Evolutionary conservation across 352 stramenopile species (phyloP).

Genomic region (Phytophthora pinifolia): DNA sequence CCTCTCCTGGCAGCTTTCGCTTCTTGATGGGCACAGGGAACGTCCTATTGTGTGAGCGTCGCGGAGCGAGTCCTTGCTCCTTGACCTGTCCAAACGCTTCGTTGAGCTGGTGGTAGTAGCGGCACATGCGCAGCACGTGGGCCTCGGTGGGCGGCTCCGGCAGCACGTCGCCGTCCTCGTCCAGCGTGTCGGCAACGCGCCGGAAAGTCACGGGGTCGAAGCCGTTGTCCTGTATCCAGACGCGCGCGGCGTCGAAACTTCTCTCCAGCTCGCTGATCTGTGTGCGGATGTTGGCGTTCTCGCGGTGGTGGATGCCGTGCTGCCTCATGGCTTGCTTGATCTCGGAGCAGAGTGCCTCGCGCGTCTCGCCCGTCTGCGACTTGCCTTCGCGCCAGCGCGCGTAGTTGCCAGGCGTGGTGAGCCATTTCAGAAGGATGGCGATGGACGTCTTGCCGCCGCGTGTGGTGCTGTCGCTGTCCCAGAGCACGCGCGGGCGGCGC

Average conservation of each 20-base stretch:
- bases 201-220: conserved; percentile 33
- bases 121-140: conserved; percentile 59
- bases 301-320: conserved; percentile 64
- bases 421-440: conserved; percentile 66
- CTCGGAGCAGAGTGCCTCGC: conserved; percentile 70
- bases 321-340: conserved; percentile 64
- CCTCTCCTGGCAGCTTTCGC: conserved; percentile 15
- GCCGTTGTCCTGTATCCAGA: conserved; percentile 52
- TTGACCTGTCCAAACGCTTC: conserved; percentile 48
- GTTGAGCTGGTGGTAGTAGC: conserved; percentile 74
- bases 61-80: conserved; percentile 25
- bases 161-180: conserved; percentile 11
- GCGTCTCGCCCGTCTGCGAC: conserved; percentile 64
- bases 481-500: conserved; percentile 71
- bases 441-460: conserved; percentile 76
- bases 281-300: conserved; percentile 82
- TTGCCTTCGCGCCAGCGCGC: conserved; percentile 68
- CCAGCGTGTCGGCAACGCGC: conserved; percentile 12
- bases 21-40: conserved; percentile 11
- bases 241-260: conserved; percentile 52
- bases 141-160: conserved; percentile 34
- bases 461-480: conserved; percentile 68
- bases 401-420: conserved; percentile 63
- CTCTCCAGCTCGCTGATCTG: conserved; percentile 80
- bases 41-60: conserved; percentile 28